Conservation (phyloP, 139 green algal genomes). For the Picochlorum sp. region DNA sequence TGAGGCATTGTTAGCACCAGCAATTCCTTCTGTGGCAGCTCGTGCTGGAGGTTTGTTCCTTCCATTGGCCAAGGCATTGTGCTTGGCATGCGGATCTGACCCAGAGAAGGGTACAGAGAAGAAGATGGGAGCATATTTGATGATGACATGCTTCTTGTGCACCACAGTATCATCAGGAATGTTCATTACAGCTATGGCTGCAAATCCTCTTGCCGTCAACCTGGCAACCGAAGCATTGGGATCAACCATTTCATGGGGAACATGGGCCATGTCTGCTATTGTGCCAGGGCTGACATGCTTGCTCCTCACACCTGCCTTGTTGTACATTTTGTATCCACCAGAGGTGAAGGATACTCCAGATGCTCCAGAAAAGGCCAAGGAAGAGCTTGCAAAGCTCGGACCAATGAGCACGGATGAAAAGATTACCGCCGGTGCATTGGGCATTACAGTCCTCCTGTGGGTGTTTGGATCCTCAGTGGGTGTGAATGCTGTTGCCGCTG, state of each 20-base stretch:
- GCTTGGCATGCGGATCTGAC: slow-evolving; percentile 75
- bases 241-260: slow-evolving; percentile 82
- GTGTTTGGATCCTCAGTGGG: slow-evolving; percentile 83
- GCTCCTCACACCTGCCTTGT: slow-evolving; percentile 73
- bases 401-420: slow-evolving; percentile 92
- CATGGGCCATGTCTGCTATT: slow-evolving; percentile 83
- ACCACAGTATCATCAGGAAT: slow-evolving; percentile 87
- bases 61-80: slow-evolving; percentile 93
- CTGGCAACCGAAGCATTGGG: slow-evolving; percentile 76
- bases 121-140: slow-evolving; percentile 96
- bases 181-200: slow-evolving; percentile 99
- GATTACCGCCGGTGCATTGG: slow-evolving; percentile 83
- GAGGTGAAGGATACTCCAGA: slow-evolving; percentile 92
- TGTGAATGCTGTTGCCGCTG: slow-evolving; percentile 88
- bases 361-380: slow-evolving; percentile 63
- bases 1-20: slow-evolving; percentile 93
- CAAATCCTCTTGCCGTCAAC: slow-evolving; percentile 95
- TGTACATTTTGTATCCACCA: slow-evolving; percentile 95
- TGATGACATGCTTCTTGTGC: slow-evolving; percentile 95
- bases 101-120: slow-evolving; percentile 71
- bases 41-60: slow-evolving; percentile 97
- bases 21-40: slow-evolving; percentile 93
- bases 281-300: slow-evolving; percentile 85
- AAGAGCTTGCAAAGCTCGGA: slow-evolving; percentile 90
- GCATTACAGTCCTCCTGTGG: slow-evolving; percentile 84